Conservation (phyloP, 2,329 filamentous ascomycete species). For the Trichoderma semiorbis region DNA sequence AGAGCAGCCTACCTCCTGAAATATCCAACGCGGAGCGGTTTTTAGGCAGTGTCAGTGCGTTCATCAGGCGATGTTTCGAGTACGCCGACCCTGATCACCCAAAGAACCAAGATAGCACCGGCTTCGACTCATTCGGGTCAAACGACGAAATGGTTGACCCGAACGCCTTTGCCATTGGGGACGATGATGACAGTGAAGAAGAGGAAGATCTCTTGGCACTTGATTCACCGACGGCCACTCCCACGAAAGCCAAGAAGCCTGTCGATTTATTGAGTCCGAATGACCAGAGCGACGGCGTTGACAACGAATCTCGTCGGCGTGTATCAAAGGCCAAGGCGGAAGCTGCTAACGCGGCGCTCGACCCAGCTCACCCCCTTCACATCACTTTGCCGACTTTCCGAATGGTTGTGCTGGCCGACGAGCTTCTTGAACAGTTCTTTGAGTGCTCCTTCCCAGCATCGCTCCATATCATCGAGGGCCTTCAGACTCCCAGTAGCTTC, state of each 20-base stretch:
- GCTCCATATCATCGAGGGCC: slow-evolving; percentile 76
- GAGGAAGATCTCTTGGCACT: slow-evolving; percentile 61
- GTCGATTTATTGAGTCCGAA: slow-evolving; percentile 36
- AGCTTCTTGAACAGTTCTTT: slow-evolving; percentile 94
- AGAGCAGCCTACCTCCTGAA: slow-evolving; percentile 42
- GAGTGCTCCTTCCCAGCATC: slow-evolving; percentile 92
- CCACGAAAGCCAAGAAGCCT: slow-evolving; percentile 41
- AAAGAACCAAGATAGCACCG: slow-evolving; percentile 48
- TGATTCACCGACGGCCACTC: slow-evolving; percentile 44
- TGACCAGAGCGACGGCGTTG: slow-evolving; percentile 23
- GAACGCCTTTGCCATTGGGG: slow-evolving; percentile 69
- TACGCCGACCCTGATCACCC: slow-evolving; percentile 92
- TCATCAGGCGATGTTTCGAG: slow-evolving; percentile 94
- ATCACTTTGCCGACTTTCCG: slow-evolving; percentile 97
- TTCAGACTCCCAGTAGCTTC: slow-evolving; percentile 34
- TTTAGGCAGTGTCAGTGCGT: slow-evolving; percentile 87
- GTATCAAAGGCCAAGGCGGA: slow-evolving; percentile 66
- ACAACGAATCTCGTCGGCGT: slow-evolving; percentile 26
- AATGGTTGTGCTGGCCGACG: slow-evolving; percentile 96
- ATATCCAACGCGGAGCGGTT: slow-evolving; percentile 79
- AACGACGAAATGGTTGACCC: slow-evolving; percentile 32
- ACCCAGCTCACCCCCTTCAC: slow-evolving; percentile 88
- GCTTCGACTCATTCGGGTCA: slow-evolving; percentile 14
- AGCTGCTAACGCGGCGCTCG: slow-evolving; percentile 82
- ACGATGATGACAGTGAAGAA: slow-evolving; percentile 65